Conservation (phyloP, 1,284 basidiomycete genomes). For the Ustilago nuda region DNA sequence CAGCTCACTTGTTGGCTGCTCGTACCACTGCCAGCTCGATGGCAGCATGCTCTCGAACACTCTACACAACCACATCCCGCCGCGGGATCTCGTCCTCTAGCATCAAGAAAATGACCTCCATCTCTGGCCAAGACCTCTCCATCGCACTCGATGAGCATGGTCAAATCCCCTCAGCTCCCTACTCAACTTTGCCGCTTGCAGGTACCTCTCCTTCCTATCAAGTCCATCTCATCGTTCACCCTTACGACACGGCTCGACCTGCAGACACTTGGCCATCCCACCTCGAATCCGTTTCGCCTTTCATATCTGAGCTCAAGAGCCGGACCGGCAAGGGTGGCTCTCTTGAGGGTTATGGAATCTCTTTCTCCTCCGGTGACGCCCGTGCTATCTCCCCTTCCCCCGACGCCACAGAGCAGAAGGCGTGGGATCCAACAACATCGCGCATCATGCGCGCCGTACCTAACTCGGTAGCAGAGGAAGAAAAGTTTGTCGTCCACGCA, state of each 20-base stretch:
- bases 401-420: conserved; percentile 8
- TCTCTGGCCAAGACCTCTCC: conserved; percentile 44
- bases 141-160: conserved; percentile 54
- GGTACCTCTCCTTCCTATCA: conserved; percentile 61
- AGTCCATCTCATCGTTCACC: conserved; percentile 59
- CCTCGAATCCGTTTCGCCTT: conserved; percentile 55
- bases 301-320: conserved; percentile 60
- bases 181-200: conserved; percentile 54
- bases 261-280: conserved; percentile 58
- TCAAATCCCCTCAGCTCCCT: conserved; percentile 56
- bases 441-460: conserved; percentile 55
- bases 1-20: conserved; percentile 11
- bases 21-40: background rate
- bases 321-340: conserved; percentile 50
- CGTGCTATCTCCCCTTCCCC: background rate
- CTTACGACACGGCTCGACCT: conserved; percentile 42
- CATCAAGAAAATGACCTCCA: background rate
- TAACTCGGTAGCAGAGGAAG: conserved; percentile 53
- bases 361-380: conserved; percentile 49
- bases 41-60: conserved; percentile 4
- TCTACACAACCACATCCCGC: conserved; percentile 19
- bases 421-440: conserved; percentile 57
- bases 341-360: conserved; percentile 60
- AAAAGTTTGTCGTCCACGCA: conserved; percentile 52
- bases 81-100: conserved; percentile 3